Evolutionary conservation across 805 yeast genomes (phyloP).

Genomic region (Nakazawaea anatomiae): DNA sequence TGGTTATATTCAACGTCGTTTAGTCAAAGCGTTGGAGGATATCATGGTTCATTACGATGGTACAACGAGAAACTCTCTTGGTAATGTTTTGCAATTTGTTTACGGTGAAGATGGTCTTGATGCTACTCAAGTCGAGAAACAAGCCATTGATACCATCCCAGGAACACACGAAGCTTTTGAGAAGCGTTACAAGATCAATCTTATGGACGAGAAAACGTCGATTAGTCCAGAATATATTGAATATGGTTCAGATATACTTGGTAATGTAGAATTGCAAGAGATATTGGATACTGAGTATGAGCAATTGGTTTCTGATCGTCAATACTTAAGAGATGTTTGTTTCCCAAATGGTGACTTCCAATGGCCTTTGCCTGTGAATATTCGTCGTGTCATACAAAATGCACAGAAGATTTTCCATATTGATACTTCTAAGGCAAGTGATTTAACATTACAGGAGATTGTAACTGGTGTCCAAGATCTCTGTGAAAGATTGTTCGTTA

Average conservation of each 20-base stretch:
- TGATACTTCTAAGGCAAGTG: conserved; percentile 87
- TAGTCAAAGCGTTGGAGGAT: conserved; percentile 94
- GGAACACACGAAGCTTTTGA: conserved; percentile 85
- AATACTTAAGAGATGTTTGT: conserved; percentile 67
- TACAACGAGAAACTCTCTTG: conserved; percentile 95
- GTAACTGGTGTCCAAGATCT: conserved; percentile 65
- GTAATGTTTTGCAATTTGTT: conserved; percentile 91
- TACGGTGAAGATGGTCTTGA: conserved; percentile 99
- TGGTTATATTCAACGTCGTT: conserved; percentile 97
- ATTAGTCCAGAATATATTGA: conserved; percentile 74
- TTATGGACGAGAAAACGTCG: conserved; percentile 62
- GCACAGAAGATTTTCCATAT: conserved; percentile 96
- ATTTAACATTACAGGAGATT: conserved; percentile 78
- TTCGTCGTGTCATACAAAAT: conserved; percentile 93
- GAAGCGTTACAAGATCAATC: conserved; percentile 77
- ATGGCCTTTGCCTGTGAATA: conserved; percentile 97
- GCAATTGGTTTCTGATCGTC: conserved; percentile 74
- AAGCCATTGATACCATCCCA: conserved; percentile 90
- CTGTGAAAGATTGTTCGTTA: conserved; percentile 61
- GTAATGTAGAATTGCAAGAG: conserved; percentile 80
- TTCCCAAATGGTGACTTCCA: conserved; percentile 91
- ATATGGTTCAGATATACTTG: conserved; percentile 84
- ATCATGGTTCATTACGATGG: conserved; percentile 98
- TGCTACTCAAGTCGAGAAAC: conserved; percentile 97
- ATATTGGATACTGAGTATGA: conserved; percentile 78